These are phyloP conservation scores for Piloderma croceum DNA, from an alignment of 768 basidiomycete genomes.

Conservation along the genomic window DNA sequence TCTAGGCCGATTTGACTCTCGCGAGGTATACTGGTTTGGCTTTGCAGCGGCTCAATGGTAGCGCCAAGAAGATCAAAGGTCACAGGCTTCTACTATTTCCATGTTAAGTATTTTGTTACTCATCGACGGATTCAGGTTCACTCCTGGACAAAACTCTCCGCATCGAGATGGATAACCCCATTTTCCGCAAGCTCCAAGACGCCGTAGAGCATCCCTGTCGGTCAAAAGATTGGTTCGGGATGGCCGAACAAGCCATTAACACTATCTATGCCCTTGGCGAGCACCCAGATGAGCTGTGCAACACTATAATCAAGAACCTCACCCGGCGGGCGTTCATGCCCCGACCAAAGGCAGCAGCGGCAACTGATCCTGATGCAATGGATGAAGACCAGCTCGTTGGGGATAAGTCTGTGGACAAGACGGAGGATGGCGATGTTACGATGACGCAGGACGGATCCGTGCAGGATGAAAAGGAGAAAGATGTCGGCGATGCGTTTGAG, in stretches of 20 bases:
- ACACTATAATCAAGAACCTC: slow-evolving; percentile 76
- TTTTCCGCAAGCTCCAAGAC: slow-evolving; percentile 80
- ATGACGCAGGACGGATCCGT: slow-evolving; percentile 12
- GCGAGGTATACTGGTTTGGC: slow-evolving; percentile 94
- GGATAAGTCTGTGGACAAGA: slow-evolving; percentile 15
- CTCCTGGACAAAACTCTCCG: slow-evolving; percentile 81
- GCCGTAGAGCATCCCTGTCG: slow-evolving; percentile 76
- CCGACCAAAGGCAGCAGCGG: slow-evolving; percentile 18
- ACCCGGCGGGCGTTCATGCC: slow-evolving; percentile 62
- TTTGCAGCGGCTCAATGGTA: slow-evolving; percentile 86
- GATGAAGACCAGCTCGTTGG: slow-evolving; percentile 40
- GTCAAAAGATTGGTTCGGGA: slow-evolving; percentile 91
- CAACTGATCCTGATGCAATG: slow-evolving; percentile 45
- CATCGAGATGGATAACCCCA: slow-evolving; percentile 77
- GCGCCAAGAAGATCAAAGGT: slow-evolving; percentile 97
- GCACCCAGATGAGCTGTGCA: slow-evolving; percentile 83
- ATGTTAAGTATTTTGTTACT: neutral
- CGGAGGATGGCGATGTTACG: slow-evolving; percentile 22
- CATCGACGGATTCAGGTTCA: slow-evolving; percentile 50
- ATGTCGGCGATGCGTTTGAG: slow-evolving; percentile 77
- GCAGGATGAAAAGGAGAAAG: slow-evolving; percentile 31
- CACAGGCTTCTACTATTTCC: slow-evolving; percentile 4
- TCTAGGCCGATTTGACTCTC: slow-evolving; percentile 83
- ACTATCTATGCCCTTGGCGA: slow-evolving; percentile 93
- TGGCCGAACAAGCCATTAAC: slow-evolving; percentile 96